phyloP scores from a whole-genome alignment of 345 rosid species.

The Ceriops tagal region DNA sequence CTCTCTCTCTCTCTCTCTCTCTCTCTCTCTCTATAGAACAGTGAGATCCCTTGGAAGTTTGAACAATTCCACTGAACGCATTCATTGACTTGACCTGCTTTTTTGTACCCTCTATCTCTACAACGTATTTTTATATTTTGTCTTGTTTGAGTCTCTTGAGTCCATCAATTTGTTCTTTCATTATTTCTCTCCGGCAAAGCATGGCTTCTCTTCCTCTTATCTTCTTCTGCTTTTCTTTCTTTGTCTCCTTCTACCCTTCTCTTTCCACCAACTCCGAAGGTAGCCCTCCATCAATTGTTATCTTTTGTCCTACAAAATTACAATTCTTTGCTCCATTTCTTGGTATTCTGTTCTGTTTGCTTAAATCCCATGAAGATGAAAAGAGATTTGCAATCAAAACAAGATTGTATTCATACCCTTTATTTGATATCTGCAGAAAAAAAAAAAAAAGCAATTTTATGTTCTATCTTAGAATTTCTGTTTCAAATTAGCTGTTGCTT shows the following conservation, averaged over 20 bases:
- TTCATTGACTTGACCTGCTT: too few species aligned
- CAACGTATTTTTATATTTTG: background rate
- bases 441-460: background rate
- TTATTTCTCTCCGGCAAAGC: background rate
- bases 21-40: too few species aligned
- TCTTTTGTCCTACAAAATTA: constrained; percentile 9
- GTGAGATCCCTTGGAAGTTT: too few species aligned
- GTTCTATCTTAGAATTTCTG: background rate
- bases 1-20: too few species aligned
- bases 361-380: background rate
- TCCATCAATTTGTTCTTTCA: background rate
- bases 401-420: background rate
- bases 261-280: constrained; percentile 60
- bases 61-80: too few species aligned
- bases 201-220: background rate
- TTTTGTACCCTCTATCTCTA: too few species aligned
- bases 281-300: constrained; percentile 14
- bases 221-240: constrained; percentile 15
- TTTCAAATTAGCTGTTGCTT: background rate
- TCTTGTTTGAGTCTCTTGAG: background rate
- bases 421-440: too few species aligned
- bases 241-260: constrained; percentile 34
- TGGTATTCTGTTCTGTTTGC: background rate
- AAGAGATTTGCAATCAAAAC: background rate
- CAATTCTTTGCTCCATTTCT: background rate